Percentiles rank a stretch among this genome's conserved stretches.
phyloP scores from a whole-genome alignment of 306 rosid genomes.

The Abrus pulchellus region DNA sequence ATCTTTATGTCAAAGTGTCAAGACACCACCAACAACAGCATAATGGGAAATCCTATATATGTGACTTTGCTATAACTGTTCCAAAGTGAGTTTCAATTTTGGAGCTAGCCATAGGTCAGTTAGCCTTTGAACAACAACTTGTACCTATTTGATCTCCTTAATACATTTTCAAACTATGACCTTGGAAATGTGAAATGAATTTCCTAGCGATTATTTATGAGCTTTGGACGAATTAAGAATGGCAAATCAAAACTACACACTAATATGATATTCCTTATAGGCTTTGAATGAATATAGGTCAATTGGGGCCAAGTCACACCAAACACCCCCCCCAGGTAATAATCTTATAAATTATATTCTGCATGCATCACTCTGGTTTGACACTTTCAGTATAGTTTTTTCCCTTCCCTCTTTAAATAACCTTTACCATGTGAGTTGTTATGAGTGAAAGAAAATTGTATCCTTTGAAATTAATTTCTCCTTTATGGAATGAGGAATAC shows the following conservation, averaged over 20 bases:
- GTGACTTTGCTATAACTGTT: neutral
- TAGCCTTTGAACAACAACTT: slow-evolving; percentile 11
- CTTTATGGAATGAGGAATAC: too few species aligned
- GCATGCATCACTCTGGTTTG: neutral
- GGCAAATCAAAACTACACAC: neutral
- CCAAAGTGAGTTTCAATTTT: neutral
- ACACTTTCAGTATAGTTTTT: neutral
- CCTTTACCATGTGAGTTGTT: too few species aligned
- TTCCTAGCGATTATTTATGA: slow-evolving; percentile 26
- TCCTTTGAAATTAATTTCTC: too few species aligned
- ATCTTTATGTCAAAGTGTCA: neutral
- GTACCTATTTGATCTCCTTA: neutral
- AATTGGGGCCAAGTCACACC: slow-evolving; percentile 34
- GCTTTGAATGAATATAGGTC: slow-evolving; percentile 44
- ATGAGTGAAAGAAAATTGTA: too few species aligned
- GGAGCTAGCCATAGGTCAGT: slow-evolving; percentile 5
- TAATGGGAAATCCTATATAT: neutral
- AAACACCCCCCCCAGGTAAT: slow-evolving; percentile 26
- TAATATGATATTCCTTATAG: slow-evolving; percentile 33
- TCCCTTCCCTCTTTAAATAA: neutral
- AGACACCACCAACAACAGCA: neutral
- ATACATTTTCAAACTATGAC: slow-evolving; percentile 31
- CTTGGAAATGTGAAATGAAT: slow-evolving; percentile 31
- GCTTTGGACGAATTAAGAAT: slow-evolving; percentile 33
- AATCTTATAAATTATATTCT: neutral